These are phyloP conservation scores for Chaetomiaceae sp. DNA, from an alignment of 2,329 filamentous ascomycete species.

Conservation along the genomic window DNA sequence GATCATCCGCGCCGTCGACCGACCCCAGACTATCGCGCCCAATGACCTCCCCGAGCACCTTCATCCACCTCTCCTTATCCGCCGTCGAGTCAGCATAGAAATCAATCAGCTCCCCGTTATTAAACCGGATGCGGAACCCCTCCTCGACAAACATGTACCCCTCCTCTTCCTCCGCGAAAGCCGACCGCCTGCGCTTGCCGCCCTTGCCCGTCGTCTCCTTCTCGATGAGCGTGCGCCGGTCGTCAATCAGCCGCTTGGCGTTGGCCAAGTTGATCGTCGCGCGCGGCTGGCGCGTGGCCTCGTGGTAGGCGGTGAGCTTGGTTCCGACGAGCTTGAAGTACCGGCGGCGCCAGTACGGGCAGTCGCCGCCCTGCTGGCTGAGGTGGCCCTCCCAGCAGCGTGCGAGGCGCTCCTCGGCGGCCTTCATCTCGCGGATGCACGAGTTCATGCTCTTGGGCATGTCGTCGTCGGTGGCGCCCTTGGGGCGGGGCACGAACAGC, in stretches of 20 bases:
- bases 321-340: constrained; percentile 93
- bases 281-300: constrained; percentile 89
- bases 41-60: constrained; percentile 69
- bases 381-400: constrained; percentile 83
- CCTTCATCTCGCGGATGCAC: constrained; percentile 87
- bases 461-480: constrained; percentile 80
- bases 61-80: constrained; percentile 95
- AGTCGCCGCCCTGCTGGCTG: constrained; percentile 96
- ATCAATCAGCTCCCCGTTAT: constrained; percentile 96
- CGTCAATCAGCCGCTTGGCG: constrained; percentile 88
- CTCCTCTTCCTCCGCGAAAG: constrained; percentile 96
- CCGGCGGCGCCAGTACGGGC: constrained; percentile 94
- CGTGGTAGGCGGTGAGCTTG: constrained; percentile 92
- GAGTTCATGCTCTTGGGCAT: constrained; percentile 99
- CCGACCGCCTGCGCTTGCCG: constrained; percentile 82
- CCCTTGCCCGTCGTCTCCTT: constrained; percentile 74
- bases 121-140: constrained; percentile 97
- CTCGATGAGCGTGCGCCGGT: constrained; percentile 76
- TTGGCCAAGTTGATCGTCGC: constrained; percentile 96
- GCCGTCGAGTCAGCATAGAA: constrained; percentile 89
- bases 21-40: constrained; percentile 49
- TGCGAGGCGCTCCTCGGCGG: constrained; percentile 74
- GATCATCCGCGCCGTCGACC: constrained; percentile 41
- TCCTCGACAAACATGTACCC: constrained; percentile 99
- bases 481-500: constrained; percentile 89